Conservation (phyloP, 2,329 filamentous ascomycete genomes). For the Orbilia quercus region DNA sequence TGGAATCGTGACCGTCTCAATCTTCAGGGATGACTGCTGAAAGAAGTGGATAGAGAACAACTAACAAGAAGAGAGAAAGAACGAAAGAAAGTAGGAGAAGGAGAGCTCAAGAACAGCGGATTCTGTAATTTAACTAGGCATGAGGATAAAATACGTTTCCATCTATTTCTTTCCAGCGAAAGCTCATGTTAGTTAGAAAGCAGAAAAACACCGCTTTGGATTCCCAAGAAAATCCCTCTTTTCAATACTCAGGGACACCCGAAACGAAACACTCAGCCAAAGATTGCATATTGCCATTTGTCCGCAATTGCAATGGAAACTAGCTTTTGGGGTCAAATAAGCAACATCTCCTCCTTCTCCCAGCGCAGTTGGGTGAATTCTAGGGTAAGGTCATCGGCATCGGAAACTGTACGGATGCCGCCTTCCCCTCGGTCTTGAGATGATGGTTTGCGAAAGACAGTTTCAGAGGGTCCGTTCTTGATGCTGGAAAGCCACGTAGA, state of each 20-base stretch:
- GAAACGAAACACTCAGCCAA: constrained; percentile 52
- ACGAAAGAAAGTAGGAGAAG: too few species aligned
- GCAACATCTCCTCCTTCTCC: constrained; percentile 15
- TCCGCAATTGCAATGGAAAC: constrained; percentile 19
- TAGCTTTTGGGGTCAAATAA: constrained; percentile 2
- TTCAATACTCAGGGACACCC: constrained; percentile 19
- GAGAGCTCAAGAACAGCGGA: too few species aligned
- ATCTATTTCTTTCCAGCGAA: background rate
- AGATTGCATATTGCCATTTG: constrained; percentile 21
- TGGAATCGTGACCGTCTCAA: background rate
- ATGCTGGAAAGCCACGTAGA: constrained; percentile 41
- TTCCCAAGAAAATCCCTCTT: background rate
- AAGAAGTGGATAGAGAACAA: constrained; percentile 1
- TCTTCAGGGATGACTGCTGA: background rate
- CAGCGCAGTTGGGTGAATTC: constrained; percentile 13
- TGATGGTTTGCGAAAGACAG: constrained; percentile 40
- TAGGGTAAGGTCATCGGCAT: constrained; percentile 42
- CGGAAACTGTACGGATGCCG: constrained; percentile 11
- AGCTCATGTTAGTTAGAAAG: too few species aligned
- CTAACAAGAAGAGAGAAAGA: too few species aligned
- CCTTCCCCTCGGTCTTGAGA: constrained; percentile 2
- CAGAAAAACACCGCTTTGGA: background rate
- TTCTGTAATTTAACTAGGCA: background rate
- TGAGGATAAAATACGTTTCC: constrained; percentile 13
- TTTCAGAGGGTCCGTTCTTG: constrained; percentile 6